Base-by-base conservation (phyloP, 75 land plant species). In the Pinus albicaulis region DNA sequence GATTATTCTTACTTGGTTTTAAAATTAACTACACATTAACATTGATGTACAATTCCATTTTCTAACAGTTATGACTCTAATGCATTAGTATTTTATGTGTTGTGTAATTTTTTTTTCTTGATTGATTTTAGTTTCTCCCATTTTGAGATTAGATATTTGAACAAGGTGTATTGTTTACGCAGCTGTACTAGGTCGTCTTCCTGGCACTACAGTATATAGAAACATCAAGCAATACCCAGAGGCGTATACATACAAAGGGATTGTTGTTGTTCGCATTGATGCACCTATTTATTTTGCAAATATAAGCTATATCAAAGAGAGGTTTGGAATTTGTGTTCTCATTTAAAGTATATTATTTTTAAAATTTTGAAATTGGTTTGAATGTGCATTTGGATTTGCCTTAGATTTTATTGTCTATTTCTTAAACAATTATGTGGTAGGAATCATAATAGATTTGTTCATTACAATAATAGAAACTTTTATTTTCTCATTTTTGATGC, bases 231-330 rank as follows among this genome's bases (percentile, higher is more conserved):
- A 97, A 77, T 97, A 97, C 77, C 95, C 99, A 66, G 99, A 97
- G 82, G 92, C 98, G 31, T 97, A 92, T 80, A 95, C 88, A 31
- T 97, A 97, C 79, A 85, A 92, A 82, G 99, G 99, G 53, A 97
- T 97, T 74, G 98, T 94, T 36, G 80, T 94, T 76, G 86, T 97
- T 74, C 90, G 99, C 3, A 89, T 97, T 68, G 99, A 97, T 86
- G 90, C 99, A 31, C 99, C 99, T 5, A 97, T 97, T 44, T 97
- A 97, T 77, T 97, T 97, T 89, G 99, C 99, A 63, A 97, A 97
- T 76, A 95, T 82, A 26, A 89, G 92, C 77, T 91, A 87, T 80
- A 91, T 97, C 64, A 97, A 97, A 82, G 99, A 97, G 82, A 92
- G 95, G 99, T 94, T 59, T 74, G 41, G 12, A 55, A 19, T 63